These are phyloP conservation scores for Powellomyces hirtus DNA, from an alignment of 192 early-diverging fungal species.

Conservation along the genomic window DNA sequence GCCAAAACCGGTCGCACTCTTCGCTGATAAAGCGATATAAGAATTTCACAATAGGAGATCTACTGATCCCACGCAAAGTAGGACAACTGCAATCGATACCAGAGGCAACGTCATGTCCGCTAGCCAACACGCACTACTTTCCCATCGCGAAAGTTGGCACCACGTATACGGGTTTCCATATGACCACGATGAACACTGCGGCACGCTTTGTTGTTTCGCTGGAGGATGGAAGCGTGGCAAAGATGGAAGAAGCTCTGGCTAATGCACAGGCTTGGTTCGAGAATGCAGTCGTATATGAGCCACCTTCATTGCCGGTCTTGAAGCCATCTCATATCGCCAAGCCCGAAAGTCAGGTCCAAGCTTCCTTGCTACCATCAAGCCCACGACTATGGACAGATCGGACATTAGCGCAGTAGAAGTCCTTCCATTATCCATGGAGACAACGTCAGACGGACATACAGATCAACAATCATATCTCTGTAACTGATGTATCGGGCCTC, in stretches of 20 bases:
- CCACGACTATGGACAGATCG: no score
- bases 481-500: no score
- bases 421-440: no score
- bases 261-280: conserved; percentile 36
- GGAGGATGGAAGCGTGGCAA: conserved; percentile 18
- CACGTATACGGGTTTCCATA: conserved; percentile 35
- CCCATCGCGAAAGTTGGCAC: conserved; percentile 29
- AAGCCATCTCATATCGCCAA: no score
- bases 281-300: background rate
- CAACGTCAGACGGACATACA: no score
- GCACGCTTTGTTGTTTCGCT: conserved; percentile 28
- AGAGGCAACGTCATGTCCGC: conserved; percentile 18
- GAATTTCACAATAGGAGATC: conserved; percentile 30
- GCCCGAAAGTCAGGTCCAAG: no score
- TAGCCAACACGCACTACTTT: conserved; percentile 20
- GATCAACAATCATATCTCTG: no score
- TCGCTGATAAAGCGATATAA: background rate
- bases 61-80: conserved; percentile 33
- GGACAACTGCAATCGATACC: conserved; percentile 32
- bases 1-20: conserved; percentile 21
- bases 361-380: no score
- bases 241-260: conserved; percentile 4
- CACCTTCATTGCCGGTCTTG: no score
- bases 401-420: no score
- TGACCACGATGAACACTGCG: conserved; percentile 41